A percentile compares a stretch with the other conserved stretches of the same genome.
Conservation (phyloP, 2,329 filamentous ascomycete species). For the Drechslerella coelobrocha region DNA sequence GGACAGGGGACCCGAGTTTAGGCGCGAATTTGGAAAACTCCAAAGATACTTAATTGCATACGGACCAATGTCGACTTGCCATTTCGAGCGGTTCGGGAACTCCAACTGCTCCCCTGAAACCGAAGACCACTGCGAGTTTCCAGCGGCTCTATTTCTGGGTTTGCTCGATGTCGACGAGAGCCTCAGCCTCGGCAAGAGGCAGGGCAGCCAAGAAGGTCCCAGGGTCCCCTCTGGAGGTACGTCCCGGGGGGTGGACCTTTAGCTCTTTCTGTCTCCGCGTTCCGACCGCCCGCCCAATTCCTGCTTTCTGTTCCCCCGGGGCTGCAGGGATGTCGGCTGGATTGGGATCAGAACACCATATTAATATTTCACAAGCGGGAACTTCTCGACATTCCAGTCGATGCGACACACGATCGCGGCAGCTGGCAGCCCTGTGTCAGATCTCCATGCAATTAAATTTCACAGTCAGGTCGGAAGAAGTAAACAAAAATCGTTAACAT, state of each 20-base stretch:
- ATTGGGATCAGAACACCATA: background rate
- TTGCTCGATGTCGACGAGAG: constrained; percentile 35
- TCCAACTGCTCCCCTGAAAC: constrained; percentile 34
- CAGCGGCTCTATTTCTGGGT: constrained; percentile 44
- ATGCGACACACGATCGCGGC: background rate
- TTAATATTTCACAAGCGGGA: background rate
- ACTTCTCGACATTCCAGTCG: background rate
- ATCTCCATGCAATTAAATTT: background rate
- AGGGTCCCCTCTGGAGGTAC: too few species aligned
- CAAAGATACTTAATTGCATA: constrained; percentile 17
- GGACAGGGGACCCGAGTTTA: constrained; percentile 37
- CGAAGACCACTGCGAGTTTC: constrained; percentile 18
- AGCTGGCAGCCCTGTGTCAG: background rate
- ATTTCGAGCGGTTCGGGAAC: constrained; percentile 40
- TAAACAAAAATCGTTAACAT: background rate
- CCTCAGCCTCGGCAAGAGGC: constrained; percentile 40
- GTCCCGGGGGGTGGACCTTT: constrained; percentile 20
- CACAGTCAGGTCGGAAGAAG: background rate
- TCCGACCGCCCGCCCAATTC: background rate
- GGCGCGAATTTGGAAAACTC: constrained; percentile 43
- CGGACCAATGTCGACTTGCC: constrained; percentile 37
- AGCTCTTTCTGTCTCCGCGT: constrained; percentile 42
- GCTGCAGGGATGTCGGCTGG: background rate
- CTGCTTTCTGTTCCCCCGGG: constrained; percentile 1
- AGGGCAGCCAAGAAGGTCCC: constrained; percentile 27